Evolutionary conservation across 2,329 filamentous ascomycete species (phyloP), one percentile per base, ranked within the genome.

Genomic region (Macroventuria anomochaeta): DNA sequence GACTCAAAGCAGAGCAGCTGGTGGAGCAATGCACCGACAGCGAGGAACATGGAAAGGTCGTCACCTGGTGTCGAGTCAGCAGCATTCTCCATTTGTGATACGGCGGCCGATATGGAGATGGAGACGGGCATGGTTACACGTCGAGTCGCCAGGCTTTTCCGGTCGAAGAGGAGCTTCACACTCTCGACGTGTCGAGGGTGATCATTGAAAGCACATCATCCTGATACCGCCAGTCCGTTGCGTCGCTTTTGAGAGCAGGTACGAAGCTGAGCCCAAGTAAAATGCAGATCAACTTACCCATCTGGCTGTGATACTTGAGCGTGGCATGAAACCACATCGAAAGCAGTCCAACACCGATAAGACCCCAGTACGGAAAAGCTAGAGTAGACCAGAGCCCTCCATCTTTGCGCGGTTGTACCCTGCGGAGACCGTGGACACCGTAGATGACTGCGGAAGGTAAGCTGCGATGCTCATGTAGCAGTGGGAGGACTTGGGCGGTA

Each of bases 41-140:
- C 76, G 11, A 82, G 69, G 25, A 85, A 77, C 83, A 85, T 85
- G 47, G 81, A 81, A n/a, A 85, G 71, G 61, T 86, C 83, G 59
- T 86, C 84, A 57, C 77, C 78, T 71, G 36, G 5, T 3, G n/a
- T 6, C 5, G 25, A n/a, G 33, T 62, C 40, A 57, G 54, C 5
- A 17, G 20, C 8, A 8, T 25, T 25, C 8, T 8, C 23, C 23
- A 8, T 8, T 25, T 8, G 23, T 25, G 23, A 25, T 8, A 25
- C 23, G 23, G 23, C 23, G 8, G 8, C 23, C 8, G 23, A 25
- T 25, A 5, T 25, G 5, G 23, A 25, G 8, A 25, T 25, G 23
- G 23, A 25, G 23, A 8, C 23, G 23, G n/a, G n/a, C n/a, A n/a
- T n/a, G n/a, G 5, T 8, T 25, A 25, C 23, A 25, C 23, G 23